Conservation (phyloP, 768 basidiomycete species). For the Leccinum imitatum region DNA sequence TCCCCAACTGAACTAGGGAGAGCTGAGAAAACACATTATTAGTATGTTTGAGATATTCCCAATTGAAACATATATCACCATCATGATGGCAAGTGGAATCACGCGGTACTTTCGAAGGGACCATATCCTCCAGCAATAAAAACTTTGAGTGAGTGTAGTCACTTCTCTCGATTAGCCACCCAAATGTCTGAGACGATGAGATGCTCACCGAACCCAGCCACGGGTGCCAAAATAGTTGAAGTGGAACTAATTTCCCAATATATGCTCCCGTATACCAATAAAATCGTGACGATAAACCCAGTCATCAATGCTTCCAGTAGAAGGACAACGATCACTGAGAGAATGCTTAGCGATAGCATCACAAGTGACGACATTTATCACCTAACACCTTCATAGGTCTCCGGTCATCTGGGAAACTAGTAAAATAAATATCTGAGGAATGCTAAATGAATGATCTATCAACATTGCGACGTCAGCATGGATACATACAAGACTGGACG, state of each 20-base stretch:
- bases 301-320: neutral
- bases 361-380: neutral
- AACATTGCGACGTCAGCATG: neutral
- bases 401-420: neutral
- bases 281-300: neutral
- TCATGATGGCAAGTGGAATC: constrained; percentile 14
- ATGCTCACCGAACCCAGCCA: neutral
- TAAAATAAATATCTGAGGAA: neutral
- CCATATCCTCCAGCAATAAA: constrained; percentile 26
- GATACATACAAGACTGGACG: neutral
- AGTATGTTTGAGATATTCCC: neutral
- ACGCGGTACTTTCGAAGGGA: neutral
- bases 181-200: neutral
- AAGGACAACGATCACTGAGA: neutral
- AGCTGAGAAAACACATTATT: constrained; percentile 7
- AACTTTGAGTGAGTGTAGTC: constrained; percentile 10
- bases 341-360: neutral
- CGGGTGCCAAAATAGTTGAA: rapidly evolving
- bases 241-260: rapidly evolving
- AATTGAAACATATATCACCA: constrained; percentile 7
- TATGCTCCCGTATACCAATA: rapidly evolving
- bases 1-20: constrained; percentile 20
- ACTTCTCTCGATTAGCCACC: neutral
- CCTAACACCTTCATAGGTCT: neutral
- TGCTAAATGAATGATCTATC: neutral